phyloP scores from a whole-genome alignment of 2,329 filamentous ascomycete species.

The Sphaceloma murrayae region DNA sequence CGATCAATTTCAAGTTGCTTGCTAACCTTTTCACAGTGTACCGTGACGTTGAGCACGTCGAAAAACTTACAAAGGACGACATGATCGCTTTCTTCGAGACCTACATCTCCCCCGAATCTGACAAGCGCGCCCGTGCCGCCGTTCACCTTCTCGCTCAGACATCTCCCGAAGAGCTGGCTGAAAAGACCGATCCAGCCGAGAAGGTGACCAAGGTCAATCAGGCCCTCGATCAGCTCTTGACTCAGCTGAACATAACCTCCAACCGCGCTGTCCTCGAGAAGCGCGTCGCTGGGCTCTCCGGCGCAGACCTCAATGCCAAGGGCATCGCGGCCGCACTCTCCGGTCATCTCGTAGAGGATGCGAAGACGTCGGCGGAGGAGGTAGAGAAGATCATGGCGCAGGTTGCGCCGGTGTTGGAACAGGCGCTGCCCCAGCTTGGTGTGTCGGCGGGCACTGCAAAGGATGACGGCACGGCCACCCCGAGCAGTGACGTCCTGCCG shows the following conservation, averaged over 20 bases:
- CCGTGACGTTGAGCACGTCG: conserved; percentile 65
- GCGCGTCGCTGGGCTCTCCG: conserved; percentile 37
- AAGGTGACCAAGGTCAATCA: conserved; percentile 38
- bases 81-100: conserved; percentile 69
- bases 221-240: conserved; percentile 39
- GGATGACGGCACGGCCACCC: conserved; percentile 23
- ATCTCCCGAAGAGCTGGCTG: conserved; percentile 29
- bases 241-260: conserved; percentile 35
- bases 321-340: conserved; percentile 24
- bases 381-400: conserved; percentile 41
- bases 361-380: background rate
- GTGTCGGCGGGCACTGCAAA: conserved; percentile 1
- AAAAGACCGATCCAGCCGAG: conserved; percentile 30
- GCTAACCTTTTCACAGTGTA: conserved; percentile 44
- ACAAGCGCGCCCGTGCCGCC: conserved; percentile 67
- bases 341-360: background rate
- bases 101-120: conserved; percentile 66
- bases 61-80: conserved; percentile 65
- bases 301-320: conserved; percentile 41
- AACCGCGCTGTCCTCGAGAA: conserved; percentile 37
- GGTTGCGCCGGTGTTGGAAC: conserved; percentile 3
- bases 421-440: conserved; percentile 14
- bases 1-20: conserved; percentile 5
- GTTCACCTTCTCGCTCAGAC: conserved; percentile 71
- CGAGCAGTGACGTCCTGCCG: conserved; percentile 13